A percentile compares a stretch with the other conserved stretches of the same genome.
These are phyloP conservation scores for Pseudonitzschia delicatissima DNA, from an alignment of 108 stramenopile species.

Conservation along the genomic window DNA sequence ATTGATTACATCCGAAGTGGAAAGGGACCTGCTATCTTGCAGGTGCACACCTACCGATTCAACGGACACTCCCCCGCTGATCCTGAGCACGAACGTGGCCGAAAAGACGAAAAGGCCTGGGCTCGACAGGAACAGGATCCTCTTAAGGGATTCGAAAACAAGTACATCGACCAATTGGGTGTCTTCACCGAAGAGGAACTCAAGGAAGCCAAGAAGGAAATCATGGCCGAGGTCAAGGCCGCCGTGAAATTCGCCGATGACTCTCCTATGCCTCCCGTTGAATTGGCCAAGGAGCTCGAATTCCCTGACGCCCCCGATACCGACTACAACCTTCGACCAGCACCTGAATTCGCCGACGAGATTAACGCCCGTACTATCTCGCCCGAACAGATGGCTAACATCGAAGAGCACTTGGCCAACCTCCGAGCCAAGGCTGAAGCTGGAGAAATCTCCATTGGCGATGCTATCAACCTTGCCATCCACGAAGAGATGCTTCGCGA, in stretches of 20 bases:
- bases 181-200: slow-evolving; percentile 90
- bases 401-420: slow-evolving; percentile 70
- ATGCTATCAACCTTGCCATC: slow-evolving; percentile 98
- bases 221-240: slow-evolving; percentile 85
- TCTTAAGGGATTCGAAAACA: slow-evolving; percentile 91
- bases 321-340: slow-evolving; percentile 88
- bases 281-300: slow-evolving; percentile 96
- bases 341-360: slow-evolving; percentile 80
- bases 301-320: slow-evolving; percentile 95
- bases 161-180: slow-evolving; percentile 60
- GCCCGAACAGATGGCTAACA: slow-evolving; percentile 66
- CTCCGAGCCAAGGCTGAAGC: slow-evolving; percentile 81
- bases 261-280: slow-evolving; percentile 90
- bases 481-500: slow-evolving; percentile 99
- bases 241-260: slow-evolving; percentile 90
- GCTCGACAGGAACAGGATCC: slow-evolving; percentile 93
- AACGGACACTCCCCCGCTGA: slow-evolving; percentile 98
- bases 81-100: slow-evolving; percentile 97
- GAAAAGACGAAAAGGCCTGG: slow-evolving; percentile 99
- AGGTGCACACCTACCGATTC: slow-evolving; percentile 98
- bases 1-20: slow-evolving; percentile 93
- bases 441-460: slow-evolving; percentile 95
- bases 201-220: slow-evolving; percentile 75
- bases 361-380: slow-evolving; percentile 85
- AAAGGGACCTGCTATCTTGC: slow-evolving; percentile 94